Percentiles rank a stretch among this genome's conserved stretches.
Evolutionary conservation across 2,329 filamentous ascomycete genomes (phyloP).

Genomic region (Bertia moriformis): DNA sequence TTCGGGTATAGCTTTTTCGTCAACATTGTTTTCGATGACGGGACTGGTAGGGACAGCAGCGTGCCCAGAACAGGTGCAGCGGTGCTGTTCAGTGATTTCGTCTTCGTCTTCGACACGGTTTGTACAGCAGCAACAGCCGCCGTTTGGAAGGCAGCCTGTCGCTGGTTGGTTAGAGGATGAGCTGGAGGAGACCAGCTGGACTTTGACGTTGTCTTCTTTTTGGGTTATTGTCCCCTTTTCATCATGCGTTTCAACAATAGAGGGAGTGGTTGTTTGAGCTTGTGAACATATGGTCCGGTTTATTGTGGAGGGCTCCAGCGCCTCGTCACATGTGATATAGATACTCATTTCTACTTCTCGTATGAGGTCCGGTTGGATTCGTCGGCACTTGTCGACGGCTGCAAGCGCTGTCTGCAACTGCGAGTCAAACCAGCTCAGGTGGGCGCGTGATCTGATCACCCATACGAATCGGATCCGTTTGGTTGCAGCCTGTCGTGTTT

Average conservation of each 20-base stretch:
- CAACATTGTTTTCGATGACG: conserved; percentile 2
- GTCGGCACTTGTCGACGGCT: conserved; percentile 23
- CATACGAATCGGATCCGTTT: conserved; percentile 38
- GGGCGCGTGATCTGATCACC: conserved; percentile 37
- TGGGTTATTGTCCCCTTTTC: conserved; percentile 9
- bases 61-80: conserved; percentile 11
- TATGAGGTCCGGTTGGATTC: conserved; percentile 10
- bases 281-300: conserved; percentile 1
- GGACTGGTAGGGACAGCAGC: conserved; percentile 7
- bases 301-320: conserved; percentile 6
- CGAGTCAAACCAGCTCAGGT: conserved; percentile 34
- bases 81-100: conserved; percentile 17
- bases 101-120: conserved; percentile 27
- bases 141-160: conserved; percentile 1
- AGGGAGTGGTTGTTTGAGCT: conserved; percentile 3
- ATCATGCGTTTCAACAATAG: conserved; percentile 3
- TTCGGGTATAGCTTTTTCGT: conserved; percentile 2
- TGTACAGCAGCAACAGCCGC: conserved; percentile 30
- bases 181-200: conserved; percentile 1
- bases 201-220: conserved; percentile 3
- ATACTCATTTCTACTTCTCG: conserved; percentile 12
- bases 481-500: conserved; percentile 20
- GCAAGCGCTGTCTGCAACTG: conserved; percentile 28
- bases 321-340: conserved; percentile 15
- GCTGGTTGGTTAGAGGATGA: background rate